Percentiles rank a stretch among this genome's conserved stretches.
phyloP scores from a whole-genome alignment of 1,284 basidiomycete genomes.

The Cyathus pygmaeus region DNA sequence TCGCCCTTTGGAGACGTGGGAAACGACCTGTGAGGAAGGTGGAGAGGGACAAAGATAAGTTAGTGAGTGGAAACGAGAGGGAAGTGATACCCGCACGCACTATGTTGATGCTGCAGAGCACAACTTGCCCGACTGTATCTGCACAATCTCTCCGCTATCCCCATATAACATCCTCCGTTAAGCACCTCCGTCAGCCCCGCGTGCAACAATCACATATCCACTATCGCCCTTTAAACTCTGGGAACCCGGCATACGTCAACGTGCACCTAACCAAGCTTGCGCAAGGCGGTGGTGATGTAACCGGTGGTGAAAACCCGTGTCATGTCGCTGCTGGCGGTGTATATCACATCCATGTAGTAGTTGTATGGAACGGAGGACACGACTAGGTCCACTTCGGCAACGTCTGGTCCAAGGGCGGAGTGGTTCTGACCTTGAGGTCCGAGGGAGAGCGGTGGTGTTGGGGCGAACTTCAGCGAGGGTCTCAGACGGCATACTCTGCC shows the following conservation, averaged over 20 bases:
- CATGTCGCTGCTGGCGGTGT: conserved; percentile 95
- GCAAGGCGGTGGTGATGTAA: conserved; percentile 93
- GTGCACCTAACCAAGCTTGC: conserved; percentile 94
- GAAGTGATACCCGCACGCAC: no score
- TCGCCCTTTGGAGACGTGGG: no score
- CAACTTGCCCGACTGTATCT: no score
- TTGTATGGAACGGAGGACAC: conserved; percentile 98
- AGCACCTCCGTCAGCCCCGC: no score
- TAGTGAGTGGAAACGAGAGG: no score
- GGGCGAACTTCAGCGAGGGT: conserved; percentile 81
- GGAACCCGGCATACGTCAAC: conserved; percentile 97
- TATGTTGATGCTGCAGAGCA: no score
- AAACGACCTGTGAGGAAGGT: no score
- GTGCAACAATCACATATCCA: no score
- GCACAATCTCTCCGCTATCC: no score
- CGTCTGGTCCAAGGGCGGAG: conserved; percentile 80
- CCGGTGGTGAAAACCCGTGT: conserved; percentile 97
- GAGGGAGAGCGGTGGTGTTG: conserved; percentile 76
- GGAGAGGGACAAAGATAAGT: no score
- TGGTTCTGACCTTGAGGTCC: conserved; percentile 86
- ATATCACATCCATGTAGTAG: conserved; percentile 91
- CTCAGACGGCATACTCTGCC: conserved; percentile 91
- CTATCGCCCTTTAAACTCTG: no score
- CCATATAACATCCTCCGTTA: no score
- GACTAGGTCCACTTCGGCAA: conserved; percentile 92